Base-by-base conservation (phyloP, 257 asterid genomes). In the Marsdenia floribunda region DNA sequence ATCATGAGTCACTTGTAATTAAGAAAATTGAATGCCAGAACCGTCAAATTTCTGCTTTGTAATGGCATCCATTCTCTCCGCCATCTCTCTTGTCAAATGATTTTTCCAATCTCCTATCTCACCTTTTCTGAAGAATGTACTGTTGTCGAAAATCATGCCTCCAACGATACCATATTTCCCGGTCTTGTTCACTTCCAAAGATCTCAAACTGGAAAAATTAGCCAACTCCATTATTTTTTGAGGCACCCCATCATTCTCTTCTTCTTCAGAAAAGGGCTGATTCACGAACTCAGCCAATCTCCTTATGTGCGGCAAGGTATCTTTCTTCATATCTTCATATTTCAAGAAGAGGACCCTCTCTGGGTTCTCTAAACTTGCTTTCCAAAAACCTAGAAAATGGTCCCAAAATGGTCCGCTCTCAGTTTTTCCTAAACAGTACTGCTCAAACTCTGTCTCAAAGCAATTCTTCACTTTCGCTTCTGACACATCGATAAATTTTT, bases 141-240 rank as follows among this genome's bases (percentile, higher is more conserved):
- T 54, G 40, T 65, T 75, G 6, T 37, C n/a, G 14, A 29, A 52
- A 2, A n/a, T 68, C 5, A 69, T 29, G 0, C 40, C 35, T 29
- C 61, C 53, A 4, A 22, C 18, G 19, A 50, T 5, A 1, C 35
- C 33, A 3, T 7, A 5, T 0, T 16, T 61, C 22, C 70, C 74
- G 0, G 33, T 69, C 59, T 76, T 76, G 53, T 76, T 76, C 21
- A 76, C 79, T 24, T 76, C 79, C 60, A 68, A 24, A 16, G 42
- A 46, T 21, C 50, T 76, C 50, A 76, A 42, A 26, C 42, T 76
- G 3, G 12, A 15, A 29, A 76, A n/a, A 35, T 75, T 76, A 33
- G 70, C 69, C 16, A 42, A 16, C 0, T 69, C 37, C 16, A 55
- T 11, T 24, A 68, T 57, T 24, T 57, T 58, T 35, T 68, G 44